Evolutionary conservation across 139 green algal genomes (phyloP), one percentile per base, ranked within the genome.

Genomic region (Chlorella sorokiniana): DNA sequence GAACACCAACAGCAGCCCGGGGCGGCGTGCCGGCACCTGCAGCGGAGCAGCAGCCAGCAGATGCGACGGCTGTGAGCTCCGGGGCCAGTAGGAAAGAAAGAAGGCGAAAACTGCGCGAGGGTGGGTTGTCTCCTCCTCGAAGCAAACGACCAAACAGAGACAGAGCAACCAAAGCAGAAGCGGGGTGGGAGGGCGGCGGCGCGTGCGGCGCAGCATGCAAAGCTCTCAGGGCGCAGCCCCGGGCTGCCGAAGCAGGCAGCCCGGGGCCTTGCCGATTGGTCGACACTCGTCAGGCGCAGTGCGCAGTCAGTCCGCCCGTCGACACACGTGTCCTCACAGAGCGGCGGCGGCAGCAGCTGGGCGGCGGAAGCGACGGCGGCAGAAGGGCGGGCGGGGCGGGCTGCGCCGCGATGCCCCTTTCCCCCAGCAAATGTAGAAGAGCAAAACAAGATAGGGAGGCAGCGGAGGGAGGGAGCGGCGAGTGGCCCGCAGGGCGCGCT

Each of bases 1-100:
- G 68, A 89, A 86, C 38, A 78, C 61, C 11, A 89, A 67, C 31
- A 89, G 68, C 67, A 86, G 80, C 20, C 86, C 86, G 1, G 86
- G 48, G 73, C 68, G 65, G 56, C 38, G 33, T 11, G 59, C 81
- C 2, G 72, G 72, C 23, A 79, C 72, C 65, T 72, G 65, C 38
- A 44, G 35, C 2, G 35, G 56, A 6, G 23, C 16, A 65, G 56
- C 56, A 29, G 18, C 10, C 18, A n/a, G 22, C 56, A n/a, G 56
- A 6, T 10, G n/a, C 18, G 23, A 65, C 10, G 16, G 56, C 56
- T 33, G 29, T 22, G n/a, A 65, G 16, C n/a, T 65, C 18, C 16
- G 48, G 48, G 48, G n/a, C n/a, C n/a, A n/a, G n/a, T 25, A 59
- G 11, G 48, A 11, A 59, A 59, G 48, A 16, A 59, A 59, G 16